Conservation (phyloP, 331 rosid species). For the Quercus lobata region DNA sequence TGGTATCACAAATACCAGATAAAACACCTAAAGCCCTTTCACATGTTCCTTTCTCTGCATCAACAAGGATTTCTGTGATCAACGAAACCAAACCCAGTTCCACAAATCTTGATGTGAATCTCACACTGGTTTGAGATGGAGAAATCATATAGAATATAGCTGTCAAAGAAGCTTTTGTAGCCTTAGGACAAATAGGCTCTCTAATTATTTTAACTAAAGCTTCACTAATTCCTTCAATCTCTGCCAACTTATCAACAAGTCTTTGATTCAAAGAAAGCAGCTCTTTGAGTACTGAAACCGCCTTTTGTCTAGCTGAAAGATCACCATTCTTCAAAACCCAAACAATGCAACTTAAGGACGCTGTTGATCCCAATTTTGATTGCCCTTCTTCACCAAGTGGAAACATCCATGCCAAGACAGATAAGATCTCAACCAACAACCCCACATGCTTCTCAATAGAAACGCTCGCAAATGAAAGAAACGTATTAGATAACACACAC, state of each 20-base stretch:
- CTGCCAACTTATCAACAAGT: constrained; percentile 28
- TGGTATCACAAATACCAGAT: constrained; percentile 44
- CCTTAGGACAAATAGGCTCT: constrained; percentile 39
- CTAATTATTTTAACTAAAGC: constrained; percentile 49
- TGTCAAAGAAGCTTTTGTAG: constrained; percentile 66
- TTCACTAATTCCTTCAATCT: constrained; percentile 49
- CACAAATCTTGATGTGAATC: constrained; percentile 33
- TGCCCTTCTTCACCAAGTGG: constrained; percentile 40
- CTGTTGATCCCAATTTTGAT: constrained; percentile 36
- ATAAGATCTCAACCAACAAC: constrained; percentile 52
- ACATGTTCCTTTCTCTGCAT: constrained; percentile 51
- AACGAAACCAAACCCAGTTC: constrained; percentile 68
- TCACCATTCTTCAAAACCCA: constrained; percentile 48
- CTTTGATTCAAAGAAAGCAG: constrained; percentile 25
- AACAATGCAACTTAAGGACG: constrained; percentile 41
- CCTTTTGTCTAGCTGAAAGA: constrained; percentile 47
- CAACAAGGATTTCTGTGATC: constrained; percentile 56
- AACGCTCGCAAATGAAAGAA: constrained; percentile 38
- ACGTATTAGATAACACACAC: constrained; percentile 32
- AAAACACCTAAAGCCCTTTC: constrained; percentile 70
- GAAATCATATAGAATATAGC: constrained; percentile 46
- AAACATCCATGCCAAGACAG: constrained; percentile 46
- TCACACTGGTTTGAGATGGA: constrained; percentile 23
- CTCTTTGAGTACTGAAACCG: constrained; percentile 57
- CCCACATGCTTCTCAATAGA: constrained; percentile 17